phyloP scores from a whole-genome alignment of 352 stramenopile genomes.

The Pythium guiyangense region DNA sequence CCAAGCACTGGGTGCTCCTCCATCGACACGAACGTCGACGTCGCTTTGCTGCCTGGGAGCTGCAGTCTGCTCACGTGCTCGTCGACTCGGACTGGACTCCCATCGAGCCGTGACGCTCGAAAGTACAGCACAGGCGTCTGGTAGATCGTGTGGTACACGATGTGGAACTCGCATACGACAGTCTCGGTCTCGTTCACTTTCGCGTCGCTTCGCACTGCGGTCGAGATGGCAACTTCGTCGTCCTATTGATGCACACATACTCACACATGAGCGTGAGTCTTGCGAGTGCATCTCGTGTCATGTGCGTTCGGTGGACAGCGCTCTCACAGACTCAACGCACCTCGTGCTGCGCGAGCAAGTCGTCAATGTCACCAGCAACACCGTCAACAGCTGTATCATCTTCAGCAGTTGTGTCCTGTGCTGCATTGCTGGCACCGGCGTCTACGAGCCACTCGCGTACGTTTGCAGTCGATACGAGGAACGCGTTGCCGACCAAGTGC shows the following conservation, averaged over 20 bases:
- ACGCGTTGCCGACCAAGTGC: slow-evolving; percentile 62
- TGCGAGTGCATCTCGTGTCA: not conserved
- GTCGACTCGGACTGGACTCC: slow-evolving; percentile 20
- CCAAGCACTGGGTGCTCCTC: slow-evolving; percentile 68
- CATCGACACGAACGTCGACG: slow-evolving; percentile 43
- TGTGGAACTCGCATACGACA: slow-evolving; percentile 72
- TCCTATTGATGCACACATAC: not conserved
- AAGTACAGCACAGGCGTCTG: slow-evolving; percentile 77
- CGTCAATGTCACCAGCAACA: slow-evolving; percentile 4
- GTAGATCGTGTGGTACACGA: slow-evolving; percentile 78
- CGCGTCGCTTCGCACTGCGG: not conserved
- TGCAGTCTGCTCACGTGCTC: slow-evolving; percentile 21
- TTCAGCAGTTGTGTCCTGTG: not conserved
- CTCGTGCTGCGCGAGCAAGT: slow-evolving; percentile 9
- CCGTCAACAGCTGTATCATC: not conserved
- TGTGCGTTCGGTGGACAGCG: not conserved
- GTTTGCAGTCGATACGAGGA: slow-evolving; percentile 58
- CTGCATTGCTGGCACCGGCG: slow-evolving; percentile 11
- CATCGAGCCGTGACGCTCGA: slow-evolving; percentile 31
- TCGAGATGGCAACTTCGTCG: slow-evolving; percentile 8
- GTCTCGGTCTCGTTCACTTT: slow-evolving; percentile 9
- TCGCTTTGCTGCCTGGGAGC: slow-evolving; percentile 29
- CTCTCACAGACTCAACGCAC: slow-evolving; percentile 1
- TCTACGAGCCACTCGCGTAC: slow-evolving; percentile 1
- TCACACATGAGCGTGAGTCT: not conserved